Conservation (phyloP, 345 rosid species). For the Salix udensis region DNA sequence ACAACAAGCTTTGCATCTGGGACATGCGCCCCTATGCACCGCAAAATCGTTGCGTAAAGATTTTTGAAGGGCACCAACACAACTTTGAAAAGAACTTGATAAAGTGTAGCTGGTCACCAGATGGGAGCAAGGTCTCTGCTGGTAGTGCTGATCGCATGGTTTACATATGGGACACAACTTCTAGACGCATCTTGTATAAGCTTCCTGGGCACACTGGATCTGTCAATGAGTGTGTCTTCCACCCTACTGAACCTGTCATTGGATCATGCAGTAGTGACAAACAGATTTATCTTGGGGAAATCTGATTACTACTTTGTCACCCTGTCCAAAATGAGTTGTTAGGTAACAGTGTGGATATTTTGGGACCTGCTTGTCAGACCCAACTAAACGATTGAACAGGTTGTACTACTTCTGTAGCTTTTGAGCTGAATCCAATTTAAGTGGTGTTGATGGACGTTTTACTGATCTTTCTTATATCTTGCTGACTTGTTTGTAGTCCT, state of each 20-base stretch:
- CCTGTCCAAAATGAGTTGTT: neutral
- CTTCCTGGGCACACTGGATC: conserved; percentile 96
- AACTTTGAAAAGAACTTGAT: conserved; percentile 89
- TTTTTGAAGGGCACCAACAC: conserved; percentile 93
- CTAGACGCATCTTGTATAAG: conserved; percentile 78
- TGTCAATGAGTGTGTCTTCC: conserved; percentile 81
- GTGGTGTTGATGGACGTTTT: conserved; percentile 2
- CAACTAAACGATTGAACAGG: neutral
- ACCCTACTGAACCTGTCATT: conserved; percentile 78
- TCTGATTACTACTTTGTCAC: conserved; percentile 35
- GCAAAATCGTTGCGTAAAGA: conserved; percentile 89
- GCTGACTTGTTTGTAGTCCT: neutral
- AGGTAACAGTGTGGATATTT: neutral
- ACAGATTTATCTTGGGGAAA: conserved; percentile 88
- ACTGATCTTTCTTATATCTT: neutral
- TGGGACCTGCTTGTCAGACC: neutral
- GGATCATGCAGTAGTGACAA: conserved; percentile 97
- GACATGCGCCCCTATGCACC: conserved; percentile 99
- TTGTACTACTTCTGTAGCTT: conserved; percentile 13
- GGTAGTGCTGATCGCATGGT: conserved; percentile 98
- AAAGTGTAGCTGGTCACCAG: conserved; percentile 92
- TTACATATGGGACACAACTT: conserved; percentile 91
- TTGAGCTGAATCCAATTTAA: neutral
- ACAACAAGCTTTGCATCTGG: conserved; percentile 90
- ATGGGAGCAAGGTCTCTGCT: conserved; percentile 92